Evolutionary conservation across 1,284 basidiomycete species (phyloP).

Genomic region (Xerocomus minutiporus): DNA sequence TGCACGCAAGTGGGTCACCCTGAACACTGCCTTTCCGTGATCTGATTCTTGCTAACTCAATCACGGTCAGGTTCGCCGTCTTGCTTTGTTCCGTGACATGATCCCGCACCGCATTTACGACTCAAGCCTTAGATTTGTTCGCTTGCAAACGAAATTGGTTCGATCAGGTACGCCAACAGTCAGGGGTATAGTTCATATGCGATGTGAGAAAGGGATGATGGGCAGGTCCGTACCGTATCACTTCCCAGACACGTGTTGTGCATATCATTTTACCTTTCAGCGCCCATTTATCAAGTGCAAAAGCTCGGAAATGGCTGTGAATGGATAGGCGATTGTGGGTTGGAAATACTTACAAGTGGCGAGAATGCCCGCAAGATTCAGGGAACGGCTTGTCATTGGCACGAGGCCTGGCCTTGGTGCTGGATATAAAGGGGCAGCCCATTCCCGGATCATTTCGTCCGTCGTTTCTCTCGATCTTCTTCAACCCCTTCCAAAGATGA

Average conservation of each 20-base stretch:
- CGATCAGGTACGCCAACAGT: not conserved
- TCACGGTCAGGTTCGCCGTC: not conserved
- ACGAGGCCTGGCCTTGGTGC: not conserved
- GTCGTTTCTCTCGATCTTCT: not conserved
- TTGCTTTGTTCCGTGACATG: not conserved
- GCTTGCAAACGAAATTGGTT: not conserved
- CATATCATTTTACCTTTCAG: not conserved
- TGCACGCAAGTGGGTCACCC: not conserved
- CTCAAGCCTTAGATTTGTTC: not conserved
- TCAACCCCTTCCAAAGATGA: conserved; percentile 16
- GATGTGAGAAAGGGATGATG: not conserved
- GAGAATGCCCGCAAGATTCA: not conserved
- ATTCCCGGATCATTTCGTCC: not conserved
- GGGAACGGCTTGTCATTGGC: not conserved
- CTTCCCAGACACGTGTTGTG: not conserved
- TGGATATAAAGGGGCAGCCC: not conserved
- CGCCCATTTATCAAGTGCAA: too few species aligned
- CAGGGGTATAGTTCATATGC: not conserved
- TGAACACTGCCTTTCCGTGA: conserved; percentile 6
- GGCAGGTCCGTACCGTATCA: not conserved
- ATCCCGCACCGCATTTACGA: not conserved
- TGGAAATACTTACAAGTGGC: not conserved
- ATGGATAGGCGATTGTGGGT: not conserved
- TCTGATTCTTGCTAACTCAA: not conserved
- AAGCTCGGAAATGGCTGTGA: not conserved